phyloP scores from a whole-genome alignment of 257 asterid genomes.

The Capsicum chinense region DNA sequence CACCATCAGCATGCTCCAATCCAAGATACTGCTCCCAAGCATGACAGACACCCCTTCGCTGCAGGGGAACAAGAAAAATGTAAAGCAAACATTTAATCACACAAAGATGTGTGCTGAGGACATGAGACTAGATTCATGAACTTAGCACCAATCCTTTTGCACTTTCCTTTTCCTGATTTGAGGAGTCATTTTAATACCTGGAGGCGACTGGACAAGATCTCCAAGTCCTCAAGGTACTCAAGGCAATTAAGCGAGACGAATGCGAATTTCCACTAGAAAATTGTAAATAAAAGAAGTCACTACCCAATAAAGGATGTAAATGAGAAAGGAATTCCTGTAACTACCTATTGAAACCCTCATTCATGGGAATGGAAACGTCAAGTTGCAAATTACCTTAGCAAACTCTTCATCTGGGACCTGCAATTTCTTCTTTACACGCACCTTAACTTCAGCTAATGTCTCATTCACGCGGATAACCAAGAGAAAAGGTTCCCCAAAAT shows the following conservation, averaged over 20 bases:
- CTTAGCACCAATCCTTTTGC: background rate
- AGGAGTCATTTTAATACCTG: conserved; percentile 46
- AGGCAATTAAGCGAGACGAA: conserved; percentile 51
- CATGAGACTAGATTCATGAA: background rate
- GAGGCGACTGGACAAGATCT: conserved; percentile 53
- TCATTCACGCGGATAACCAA: conserved; percentile 58
- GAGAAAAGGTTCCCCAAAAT: conserved; percentile 66
- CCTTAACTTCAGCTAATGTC: conserved; percentile 51
- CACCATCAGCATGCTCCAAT: conserved; percentile 55
- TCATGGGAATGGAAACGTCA: conserved; percentile 3
- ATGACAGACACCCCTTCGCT: conserved; percentile 47
- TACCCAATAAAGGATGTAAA: conserved; percentile 12
- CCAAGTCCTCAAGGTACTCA: conserved; percentile 62
- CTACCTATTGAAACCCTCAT: conserved; percentile 6
- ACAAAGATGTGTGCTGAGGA: conserved; percentile 23
- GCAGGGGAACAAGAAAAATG: conserved; percentile 29
- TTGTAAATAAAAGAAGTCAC: conserved; percentile 9
- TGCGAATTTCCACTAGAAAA: conserved; percentile 65
- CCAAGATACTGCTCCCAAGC: conserved; percentile 72
- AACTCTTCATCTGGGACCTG: conserved; percentile 62
- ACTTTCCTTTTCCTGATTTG: conserved; percentile 1
- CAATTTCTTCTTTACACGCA: conserved; percentile 58
- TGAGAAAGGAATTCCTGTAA: background rate
- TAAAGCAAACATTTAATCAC: background rate
- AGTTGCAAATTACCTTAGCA: conserved; percentile 42